Base-by-base conservation (phyloP, 345 rosid genomes). In the Euphorbia tirucalli region DNA sequence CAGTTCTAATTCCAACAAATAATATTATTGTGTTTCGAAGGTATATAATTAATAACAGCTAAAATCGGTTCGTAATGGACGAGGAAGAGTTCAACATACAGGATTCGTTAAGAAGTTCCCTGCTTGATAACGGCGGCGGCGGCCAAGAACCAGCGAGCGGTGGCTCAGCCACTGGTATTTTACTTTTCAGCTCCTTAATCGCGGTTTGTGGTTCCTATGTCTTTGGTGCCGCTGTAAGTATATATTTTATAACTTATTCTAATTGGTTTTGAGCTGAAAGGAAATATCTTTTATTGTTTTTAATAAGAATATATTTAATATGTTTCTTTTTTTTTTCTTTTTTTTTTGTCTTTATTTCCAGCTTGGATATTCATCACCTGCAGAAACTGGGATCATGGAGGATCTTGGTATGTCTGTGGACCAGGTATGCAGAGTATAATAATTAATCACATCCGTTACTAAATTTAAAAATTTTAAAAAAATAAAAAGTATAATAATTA, bases 351-450 rank as follows among this genome's bases (percentile, higher is more conserved):
- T 56, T 11, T 1, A 39, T 65, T 22, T 28, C 4, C 32, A 60
- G 71, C 35, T 67, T 1, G 71, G 71, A 14, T 74, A 66, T 69
- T 82, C 94, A 10, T 85, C 90, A 19, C 88, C 93, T 0, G 87
- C 88, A 11, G 85, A 89, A 61, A 77, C 87, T 61, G 86, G 86
- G 46, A 90, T 90, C 74, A 77, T 73, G 74, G 83, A 84, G 66
- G 89, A 89, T 55, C 67, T 90, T 39, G 92, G 85, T 62, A 89
- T 93, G 30, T 87, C 95, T 31, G 63, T 85, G 15, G 86, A 58
- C 1, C 49, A 50, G 48, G 65, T 69, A 21, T 59, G 49, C 32
- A 22, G 21, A 39, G 19, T 46, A 46, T 46, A 1, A 13, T 35
- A 35, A 35, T 35, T n/a, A n/a, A n/a, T 35, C 39, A 35, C 39